These are phyloP conservation scores for Mallotus nudiflorus DNA, from an alignment of 345 rosid genomes.

Conservation along the genomic window DNA sequence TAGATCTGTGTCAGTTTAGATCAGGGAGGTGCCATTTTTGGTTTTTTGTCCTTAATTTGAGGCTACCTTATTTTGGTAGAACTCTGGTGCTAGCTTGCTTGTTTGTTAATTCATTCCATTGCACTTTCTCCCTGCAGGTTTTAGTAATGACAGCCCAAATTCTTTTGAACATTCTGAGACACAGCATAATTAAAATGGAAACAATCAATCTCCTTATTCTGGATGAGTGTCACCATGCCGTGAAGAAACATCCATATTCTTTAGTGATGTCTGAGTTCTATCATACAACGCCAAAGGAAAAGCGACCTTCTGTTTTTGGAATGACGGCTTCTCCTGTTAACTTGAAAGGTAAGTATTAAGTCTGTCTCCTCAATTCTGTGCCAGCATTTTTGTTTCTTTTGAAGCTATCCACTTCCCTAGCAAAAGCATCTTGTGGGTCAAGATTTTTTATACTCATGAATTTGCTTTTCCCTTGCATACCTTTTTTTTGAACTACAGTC, in stretches of 20 bases:
- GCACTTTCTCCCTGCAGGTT: constrained; percentile 46
- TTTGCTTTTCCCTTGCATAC: not conserved
- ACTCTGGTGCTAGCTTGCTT: constrained; percentile 6
- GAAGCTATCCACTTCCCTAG: not conserved
- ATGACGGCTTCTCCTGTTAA: constrained; percentile 99
- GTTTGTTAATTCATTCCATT: constrained; percentile 13
- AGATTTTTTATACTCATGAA: not conserved
- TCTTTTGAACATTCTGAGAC: constrained; percentile 89
- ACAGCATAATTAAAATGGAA: constrained; percentile 95
- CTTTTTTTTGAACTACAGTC: not conserved
- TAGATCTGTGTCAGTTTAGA: not conserved
- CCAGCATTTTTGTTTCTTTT: constrained; percentile 1
- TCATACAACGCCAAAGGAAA: constrained; percentile 85
- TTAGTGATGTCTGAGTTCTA: constrained; percentile 98
- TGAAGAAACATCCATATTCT: constrained; percentile 98
- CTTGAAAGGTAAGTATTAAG: constrained; percentile 65
- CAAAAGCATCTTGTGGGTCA: not conserved
- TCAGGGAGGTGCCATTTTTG: not conserved
- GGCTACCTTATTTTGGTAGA: not conserved
- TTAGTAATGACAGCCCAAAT: constrained; percentile 98
- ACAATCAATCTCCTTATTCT: constrained; percentile 80
- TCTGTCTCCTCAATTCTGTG: constrained; percentile 10
- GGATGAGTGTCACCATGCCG: constrained; percentile 99
- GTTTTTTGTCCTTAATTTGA: not conserved
- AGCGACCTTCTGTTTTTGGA: constrained; percentile 92